Evolutionary conservation across 169 alveolate genomes (phyloP), one percentile per base, ranked within the genome.

Genomic region (Cryptosporidium tyzzeri): DNA sequence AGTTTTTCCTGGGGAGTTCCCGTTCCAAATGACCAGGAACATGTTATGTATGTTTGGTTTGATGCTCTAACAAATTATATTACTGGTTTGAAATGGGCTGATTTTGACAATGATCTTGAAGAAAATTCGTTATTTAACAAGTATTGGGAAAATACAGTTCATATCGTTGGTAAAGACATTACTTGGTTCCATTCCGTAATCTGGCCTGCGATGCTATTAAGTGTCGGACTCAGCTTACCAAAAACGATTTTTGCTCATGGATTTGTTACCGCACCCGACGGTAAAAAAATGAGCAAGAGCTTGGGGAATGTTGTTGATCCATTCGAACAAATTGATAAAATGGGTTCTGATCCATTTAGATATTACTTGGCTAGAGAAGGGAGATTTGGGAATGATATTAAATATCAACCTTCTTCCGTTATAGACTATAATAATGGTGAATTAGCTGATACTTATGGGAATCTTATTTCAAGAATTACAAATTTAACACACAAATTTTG

Each of bases 31-130:
- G 91, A 86, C 45, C 86, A 51, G 6, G 84, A 86, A 26, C 98
- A 97, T 86, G 98, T 97, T 35, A 97, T 97, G 99, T 97, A 97
- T 92, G 99, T 97, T 21, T 97, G 99, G 99, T 96, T 95, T 91
- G 99, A 97, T 84, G 99, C 99, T 10, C 84, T 97, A 75, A 91
- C 96, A 51, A 95, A 95, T 92, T 97, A 97, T 85, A 48, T 94
- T 85, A 75, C 80, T n/a, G 93, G 80, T 21, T 55, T 65, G 50
- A 69, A 69, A 9, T 69, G 92, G 91, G 10, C 35, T 93, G 35
- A 68, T 86, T 95, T 92, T 95, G 96, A 29, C 93, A 96, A 39
- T 85, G 86, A 74, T 85, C 93, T 39, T 85, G 86, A 75, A 73
- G 93, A 91, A 94, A 92, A 85, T 71, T 93, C 55, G 91, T 93